Percentiles rank a stretch among this genome's conserved stretches.
phyloP scores from a whole-genome alignment of 2,329 filamentous ascomycete genomes.

The Curvularia spicifera region DNA sequence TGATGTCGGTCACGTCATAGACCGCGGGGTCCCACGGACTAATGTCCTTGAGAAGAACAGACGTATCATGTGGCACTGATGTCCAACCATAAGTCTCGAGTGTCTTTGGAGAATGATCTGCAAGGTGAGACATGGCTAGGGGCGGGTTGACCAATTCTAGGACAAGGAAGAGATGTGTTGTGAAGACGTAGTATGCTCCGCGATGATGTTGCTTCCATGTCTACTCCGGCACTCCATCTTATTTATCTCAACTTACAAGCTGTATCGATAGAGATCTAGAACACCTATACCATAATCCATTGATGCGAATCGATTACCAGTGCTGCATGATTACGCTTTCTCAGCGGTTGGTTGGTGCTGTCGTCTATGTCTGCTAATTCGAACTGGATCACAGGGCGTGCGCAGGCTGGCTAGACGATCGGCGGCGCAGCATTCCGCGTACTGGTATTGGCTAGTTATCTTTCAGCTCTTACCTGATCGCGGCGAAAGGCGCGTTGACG shows the following conservation, averaged over 20 bases:
- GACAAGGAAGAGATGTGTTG: neutral
- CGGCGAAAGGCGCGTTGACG: neutral
- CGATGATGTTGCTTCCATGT: neutral
- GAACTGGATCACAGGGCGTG: neutral
- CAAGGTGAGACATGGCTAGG: neutral
- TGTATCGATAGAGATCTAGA: neutral
- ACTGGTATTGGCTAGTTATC: neutral
- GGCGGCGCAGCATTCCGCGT: neutral
- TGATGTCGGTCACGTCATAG: neutral
- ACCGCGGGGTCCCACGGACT: neutral
- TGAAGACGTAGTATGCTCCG: neutral
- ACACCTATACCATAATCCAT: neutral
- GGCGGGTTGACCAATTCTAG: neutral
- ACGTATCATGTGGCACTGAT: neutral
- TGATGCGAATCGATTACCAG: neutral
- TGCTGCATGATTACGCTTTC: neutral
- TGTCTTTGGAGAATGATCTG: neutral
- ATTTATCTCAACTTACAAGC: neutral
- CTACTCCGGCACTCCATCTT: neutral
- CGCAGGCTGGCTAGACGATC: neutral
- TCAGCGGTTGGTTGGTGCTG: neutral
- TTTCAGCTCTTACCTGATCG: neutral
- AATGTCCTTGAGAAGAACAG: neutral
- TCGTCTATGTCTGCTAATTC: neutral
- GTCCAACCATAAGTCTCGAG: neutral